Evolutionary conservation across 768 basidiomycete genomes (phyloP), one percentile per base, ranked within the genome.

Genomic region (Leccinellum luteum): DNA sequence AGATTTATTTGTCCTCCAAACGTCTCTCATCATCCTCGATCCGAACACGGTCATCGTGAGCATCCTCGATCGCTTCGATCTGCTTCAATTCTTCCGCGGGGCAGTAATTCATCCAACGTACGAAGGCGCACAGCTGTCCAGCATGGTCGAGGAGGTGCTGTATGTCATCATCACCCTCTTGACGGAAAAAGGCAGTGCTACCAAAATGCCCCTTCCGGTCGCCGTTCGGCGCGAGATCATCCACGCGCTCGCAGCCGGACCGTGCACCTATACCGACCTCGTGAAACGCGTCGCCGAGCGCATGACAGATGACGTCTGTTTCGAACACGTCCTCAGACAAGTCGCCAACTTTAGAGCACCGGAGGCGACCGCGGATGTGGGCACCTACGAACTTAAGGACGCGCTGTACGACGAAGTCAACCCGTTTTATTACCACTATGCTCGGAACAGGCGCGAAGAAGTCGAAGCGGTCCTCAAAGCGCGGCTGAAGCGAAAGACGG

Each of bases 401-500:
- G 90, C 89, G 63, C 79, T 77, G 19, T 94, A 85, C 70, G 88
- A 86, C 59, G 90, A 97, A 61, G 89, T 98, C 61, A 90, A 98
- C 65, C 94, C 95, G 0, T 97, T 94, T 75, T 97, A 95, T 77
- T 91, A 89, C 68, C 95, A 98, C 68, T 98, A 97, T 70, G 89
- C 92, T 15, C 81, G 95, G 41, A 98, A 98, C 74, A 87, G 92
- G 64, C 83, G 94, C 41, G 92, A 96, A 65, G 92, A 94, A 69
- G 96, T 93, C 25, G 93, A 94, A 66, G 83, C 78, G 43, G 81
- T 90, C 4, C 75, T 95, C 49, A 80, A 84, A 58, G 81, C 79
- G 49, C 79, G 91, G 45, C 64, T 86, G 52, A 86, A 82, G 78
- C 89, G 86, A 77, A 79, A 78, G 62, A 81, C 79, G 0, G 83